A percentile compares a stretch with the other conserved stretches of the same genome.
phyloP scores from a whole-genome alignment of 2,329 filamentous ascomycete genomes.

The Diaporthe eres region DNA sequence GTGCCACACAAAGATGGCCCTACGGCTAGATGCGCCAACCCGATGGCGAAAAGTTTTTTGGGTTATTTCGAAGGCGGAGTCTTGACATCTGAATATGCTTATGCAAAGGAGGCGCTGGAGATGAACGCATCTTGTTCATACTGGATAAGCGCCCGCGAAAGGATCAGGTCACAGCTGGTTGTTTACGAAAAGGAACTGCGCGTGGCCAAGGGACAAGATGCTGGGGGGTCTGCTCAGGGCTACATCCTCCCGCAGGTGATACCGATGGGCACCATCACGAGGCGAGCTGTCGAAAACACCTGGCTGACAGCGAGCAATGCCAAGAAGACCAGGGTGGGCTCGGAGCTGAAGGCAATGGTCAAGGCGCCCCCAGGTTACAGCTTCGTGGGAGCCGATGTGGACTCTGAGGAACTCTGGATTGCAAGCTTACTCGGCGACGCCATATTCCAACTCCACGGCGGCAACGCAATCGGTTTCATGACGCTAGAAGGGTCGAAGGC shows the following conservation, averaged over 20 bases:
- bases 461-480: conserved; percentile 99
- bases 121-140: conserved; percentile 99
- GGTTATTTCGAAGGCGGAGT: conserved; percentile 91
- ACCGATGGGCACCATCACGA: conserved; percentile 97
- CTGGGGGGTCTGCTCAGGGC: conserved; percentile 62
- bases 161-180: conserved; percentile 96
- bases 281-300: conserved; percentile 95
- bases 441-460: conserved; percentile 94
- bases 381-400: conserved; percentile 97
- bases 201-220: conserved; percentile 41
- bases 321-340: conserved; percentile 95
- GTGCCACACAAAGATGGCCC: conserved; percentile 97
- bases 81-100: conserved; percentile 87
- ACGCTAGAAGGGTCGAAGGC: conserved; percentile 96
- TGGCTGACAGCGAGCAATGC: conserved; percentile 99
- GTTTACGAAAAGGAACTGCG: conserved; percentile 81
- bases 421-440: conserved; percentile 95
- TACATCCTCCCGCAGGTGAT: conserved; percentile 97
- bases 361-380: conserved; percentile 90
- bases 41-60: conserved; percentile 92
- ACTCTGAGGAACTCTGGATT: conserved; percentile 98
- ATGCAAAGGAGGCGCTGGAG: conserved; percentile 94
- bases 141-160: conserved; percentile 95
- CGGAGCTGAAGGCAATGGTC: conserved; percentile 97
- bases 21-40: conserved; percentile 84